These are phyloP conservation scores for Pseudocohnilembus persalinus DNA, from an alignment of 169 alveolate species.

Conservation along the genomic window DNA sequence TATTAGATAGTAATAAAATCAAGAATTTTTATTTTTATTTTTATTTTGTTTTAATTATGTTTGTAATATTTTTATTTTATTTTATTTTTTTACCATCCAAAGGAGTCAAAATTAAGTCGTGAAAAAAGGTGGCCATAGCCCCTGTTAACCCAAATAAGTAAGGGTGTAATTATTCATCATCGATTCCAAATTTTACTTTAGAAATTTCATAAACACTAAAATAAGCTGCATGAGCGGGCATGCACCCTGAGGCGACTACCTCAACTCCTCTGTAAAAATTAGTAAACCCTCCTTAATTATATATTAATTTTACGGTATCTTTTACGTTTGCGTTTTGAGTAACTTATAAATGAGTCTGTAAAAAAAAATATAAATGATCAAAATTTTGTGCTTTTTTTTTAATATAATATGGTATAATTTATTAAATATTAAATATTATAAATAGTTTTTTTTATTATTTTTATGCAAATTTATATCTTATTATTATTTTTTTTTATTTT, in stretches of 20 bases:
- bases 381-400: background rate
- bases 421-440: no score
- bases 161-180: conserved; percentile 64
- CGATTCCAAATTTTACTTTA: conserved; percentile 29
- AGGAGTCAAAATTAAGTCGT: conserved; percentile 97
- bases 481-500: no score
- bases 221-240: conserved; percentile 98
- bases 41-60: no score
- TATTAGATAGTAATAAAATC: no score
- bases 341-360: conserved; percentile 64
- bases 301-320: conserved; percentile 28
- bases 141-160: conserved; percentile 89
- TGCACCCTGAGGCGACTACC: conserved; percentile 94
- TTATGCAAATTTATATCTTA: no score
- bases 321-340: conserved; percentile 21
- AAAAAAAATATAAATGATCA: conserved; percentile 32
- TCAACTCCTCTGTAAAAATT: conserved; percentile 90
- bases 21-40: no score
- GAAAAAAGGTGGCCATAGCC: conserved; percentile 93
- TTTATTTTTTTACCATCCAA: conserved; percentile 78
- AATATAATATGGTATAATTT: background rate
- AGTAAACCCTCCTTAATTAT: conserved; percentile 27
- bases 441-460: no score
- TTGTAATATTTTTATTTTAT: no score
- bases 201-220: conserved; percentile 89